Evolutionary conservation across 2,329 filamentous ascomycete genomes (phyloP).

Genomic region (Dryadomyces quercivorus): DNA sequence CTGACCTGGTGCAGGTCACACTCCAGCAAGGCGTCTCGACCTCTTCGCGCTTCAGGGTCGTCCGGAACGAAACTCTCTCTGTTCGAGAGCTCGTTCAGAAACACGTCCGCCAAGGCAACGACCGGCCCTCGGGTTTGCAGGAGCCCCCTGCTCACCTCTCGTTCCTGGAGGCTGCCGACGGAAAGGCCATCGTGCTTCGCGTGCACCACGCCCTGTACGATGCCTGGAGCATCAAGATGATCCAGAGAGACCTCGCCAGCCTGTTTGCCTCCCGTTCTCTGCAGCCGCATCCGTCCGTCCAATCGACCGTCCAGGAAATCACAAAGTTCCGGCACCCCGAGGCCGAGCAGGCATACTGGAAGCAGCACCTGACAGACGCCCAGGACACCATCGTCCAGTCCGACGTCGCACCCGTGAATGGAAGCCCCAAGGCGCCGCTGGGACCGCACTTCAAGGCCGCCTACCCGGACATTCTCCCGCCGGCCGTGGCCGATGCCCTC

Average conservation of each 20-base stretch:
- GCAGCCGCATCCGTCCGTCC: background rate
- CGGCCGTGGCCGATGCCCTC: background rate
- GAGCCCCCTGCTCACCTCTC: conserved; percentile 11
- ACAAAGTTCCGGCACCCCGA: background rate
- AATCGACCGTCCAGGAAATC: background rate
- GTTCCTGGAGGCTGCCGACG: conserved; percentile 12
- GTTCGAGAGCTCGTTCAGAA: background rate
- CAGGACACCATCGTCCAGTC: background rate
- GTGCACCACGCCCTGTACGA: conserved; percentile 16
- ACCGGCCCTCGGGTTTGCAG: conserved; percentile 3
- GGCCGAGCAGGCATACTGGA: background rate
- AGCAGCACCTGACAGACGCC: background rate
- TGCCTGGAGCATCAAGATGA: conserved; percentile 17
- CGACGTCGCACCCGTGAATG: background rate
- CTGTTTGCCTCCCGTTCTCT: background rate
- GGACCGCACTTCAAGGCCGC: conserved; percentile 10
- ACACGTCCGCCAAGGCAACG: background rate
- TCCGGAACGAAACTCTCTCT: background rate
- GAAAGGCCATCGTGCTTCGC: conserved; percentile 13
- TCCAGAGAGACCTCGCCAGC: conserved; percentile 10
- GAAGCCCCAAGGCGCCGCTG: conserved; percentile 1
- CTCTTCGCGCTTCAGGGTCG: background rate
- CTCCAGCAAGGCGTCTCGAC: background rate
- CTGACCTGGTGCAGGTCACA: conserved; percentile 1
- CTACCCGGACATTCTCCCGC: background rate